Percentiles rank a stretch among this genome's conserved stretches.
phyloP scores from a whole-genome alignment of 192 early-diverging fungal species.

The Endogone sp. region DNA sequence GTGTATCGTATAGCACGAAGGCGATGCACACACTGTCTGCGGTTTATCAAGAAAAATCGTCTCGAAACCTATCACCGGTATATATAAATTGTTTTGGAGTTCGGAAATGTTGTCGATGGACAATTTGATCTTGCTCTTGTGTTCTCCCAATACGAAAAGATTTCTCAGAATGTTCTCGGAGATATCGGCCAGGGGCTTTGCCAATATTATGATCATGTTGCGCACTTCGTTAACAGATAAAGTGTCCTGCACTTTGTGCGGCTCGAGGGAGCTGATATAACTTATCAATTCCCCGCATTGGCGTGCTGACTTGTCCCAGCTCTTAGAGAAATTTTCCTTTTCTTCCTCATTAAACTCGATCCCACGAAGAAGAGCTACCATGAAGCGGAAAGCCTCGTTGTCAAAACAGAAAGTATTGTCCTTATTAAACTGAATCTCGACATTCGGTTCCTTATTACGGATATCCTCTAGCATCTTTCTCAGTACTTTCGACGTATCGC shows the following conservation, averaged over 20 bases:
- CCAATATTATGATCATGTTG: conserved; percentile 15
- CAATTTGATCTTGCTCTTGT: conserved; percentile 16
- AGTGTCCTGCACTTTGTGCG: conserved; percentile 20
- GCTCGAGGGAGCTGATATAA: conserved; percentile 7
- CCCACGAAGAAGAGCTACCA: conserved; percentile 17
- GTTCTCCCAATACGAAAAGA: conserved; percentile 7
- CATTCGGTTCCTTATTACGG: background rate
- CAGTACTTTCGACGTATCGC: conserved; percentile 17
- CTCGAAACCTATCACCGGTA: too few relatives aligned
- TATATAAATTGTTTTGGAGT: conserved; percentile 10
- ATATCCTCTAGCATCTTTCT: conserved; percentile 12
- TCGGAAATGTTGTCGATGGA: conserved; percentile 7
- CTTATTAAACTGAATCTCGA: conserved; percentile 3
- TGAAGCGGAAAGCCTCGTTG: conserved; percentile 28
- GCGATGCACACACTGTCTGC: too few relatives aligned
- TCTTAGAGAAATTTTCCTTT: conserved; percentile 14
- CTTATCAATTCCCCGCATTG: conserved; percentile 18
- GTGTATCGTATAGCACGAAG: too few relatives aligned
- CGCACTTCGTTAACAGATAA: conserved; percentile 24
- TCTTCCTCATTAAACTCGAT: conserved; percentile 6
- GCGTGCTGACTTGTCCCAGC: conserved; percentile 23
- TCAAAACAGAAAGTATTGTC: conserved; percentile 22
- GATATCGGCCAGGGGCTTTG: conserved; percentile 22
- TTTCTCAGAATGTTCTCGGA: conserved; percentile 18
- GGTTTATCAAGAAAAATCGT: too few relatives aligned